Evolutionary conservation across 2,329 filamentous ascomycete genomes (phyloP).

Genomic region (Penicillium sp.): DNA sequence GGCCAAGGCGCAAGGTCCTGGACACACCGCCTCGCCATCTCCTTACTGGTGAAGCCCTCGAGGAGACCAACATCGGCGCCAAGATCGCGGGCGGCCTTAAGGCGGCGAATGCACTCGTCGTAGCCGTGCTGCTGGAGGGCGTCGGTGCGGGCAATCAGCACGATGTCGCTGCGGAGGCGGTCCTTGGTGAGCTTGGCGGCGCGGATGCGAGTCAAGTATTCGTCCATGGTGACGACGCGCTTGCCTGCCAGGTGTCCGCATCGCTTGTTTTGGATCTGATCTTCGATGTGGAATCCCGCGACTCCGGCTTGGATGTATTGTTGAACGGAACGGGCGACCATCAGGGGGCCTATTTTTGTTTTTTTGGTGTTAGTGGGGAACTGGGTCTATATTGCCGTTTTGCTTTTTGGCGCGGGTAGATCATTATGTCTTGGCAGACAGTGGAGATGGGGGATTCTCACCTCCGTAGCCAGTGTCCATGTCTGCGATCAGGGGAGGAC

Average conservation of each 20-base stretch:
- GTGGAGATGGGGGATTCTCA: too few species aligned
- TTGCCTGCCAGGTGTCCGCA: slow-evolving; percentile 37
- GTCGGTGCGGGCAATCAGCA: slow-evolving; percentile 39
- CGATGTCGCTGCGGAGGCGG: slow-evolving; percentile 32
- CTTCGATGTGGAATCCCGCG: slow-evolving; percentile 51
- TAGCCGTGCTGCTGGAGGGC: slow-evolving; percentile 33
- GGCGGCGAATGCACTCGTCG: slow-evolving; percentile 33
- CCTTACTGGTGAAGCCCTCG: slow-evolving; percentile 34
- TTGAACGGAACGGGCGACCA: slow-evolving; percentile 42
- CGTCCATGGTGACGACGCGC: slow-evolving; percentile 30
- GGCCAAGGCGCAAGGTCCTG: slow-evolving; percentile 33
- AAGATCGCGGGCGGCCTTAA: slow-evolving; percentile 32
- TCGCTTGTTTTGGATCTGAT: slow-evolving; percentile 43
- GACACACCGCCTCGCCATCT: slow-evolving; percentile 29
- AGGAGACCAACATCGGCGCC: slow-evolving; percentile 37
- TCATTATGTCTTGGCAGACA: too few species aligned
- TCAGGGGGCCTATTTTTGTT: slow-evolving; percentile 39
- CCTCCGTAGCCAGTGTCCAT: slow-evolving; percentile 49
- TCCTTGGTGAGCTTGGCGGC: slow-evolving; percentile 31
- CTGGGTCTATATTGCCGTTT: too few species aligned
- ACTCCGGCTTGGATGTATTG: slow-evolving; percentile 47
- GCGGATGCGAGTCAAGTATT: slow-evolving; percentile 30
- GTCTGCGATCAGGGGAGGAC: slow-evolving; percentile 52
- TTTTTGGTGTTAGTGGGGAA: too few species aligned
- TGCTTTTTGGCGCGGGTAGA: too few species aligned